These are phyloP conservation scores for Alternaria metachromatica DNA, from an alignment of 2,329 filamentous ascomycete genomes.

Conservation along the genomic window DNA sequence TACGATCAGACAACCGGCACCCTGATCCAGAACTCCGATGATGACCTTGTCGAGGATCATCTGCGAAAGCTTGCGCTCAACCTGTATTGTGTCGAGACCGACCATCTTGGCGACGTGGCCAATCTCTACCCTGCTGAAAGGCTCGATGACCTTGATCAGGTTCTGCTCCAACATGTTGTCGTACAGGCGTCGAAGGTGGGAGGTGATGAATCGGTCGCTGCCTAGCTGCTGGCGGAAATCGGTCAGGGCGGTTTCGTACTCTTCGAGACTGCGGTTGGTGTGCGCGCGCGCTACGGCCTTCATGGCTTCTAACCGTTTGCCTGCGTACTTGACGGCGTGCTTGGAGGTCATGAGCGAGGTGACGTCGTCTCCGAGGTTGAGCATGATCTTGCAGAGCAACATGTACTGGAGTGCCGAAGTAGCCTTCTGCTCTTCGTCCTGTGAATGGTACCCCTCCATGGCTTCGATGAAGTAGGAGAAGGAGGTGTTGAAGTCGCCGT, in stretches of 20 bases:
- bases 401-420: conserved; percentile 99
- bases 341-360: conserved; percentile 94
- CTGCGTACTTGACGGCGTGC: conserved; percentile 94
- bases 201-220: conserved; percentile 93
- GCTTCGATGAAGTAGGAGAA: conserved; percentile 99
- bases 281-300: conserved; percentile 97
- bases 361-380: conserved; percentile 95
- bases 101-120: conserved; percentile 98
- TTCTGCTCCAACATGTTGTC: conserved; percentile 99
- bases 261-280: conserved; percentile 91
- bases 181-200: conserved; percentile 93
- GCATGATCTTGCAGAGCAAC: conserved; percentile 99
- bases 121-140: conserved; percentile 96
- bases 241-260: conserved; percentile 92
- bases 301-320: conserved; percentile 97
- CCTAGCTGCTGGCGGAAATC: conserved; percentile 93
- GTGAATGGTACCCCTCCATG: conserved; percentile 92
- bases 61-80: conserved; percentile 97
- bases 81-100: conserved; percentile 91
- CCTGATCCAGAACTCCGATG: conserved; percentile 95
- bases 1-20: conserved; percentile 95
- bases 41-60: conserved; percentile 99
- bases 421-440: conserved; percentile 87
- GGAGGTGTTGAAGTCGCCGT: conserved; percentile 98
- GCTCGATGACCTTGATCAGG: conserved; percentile 99